Base-by-base conservation (phyloP, 805 yeast genomes). In the Saturnispora hagleri region DNA sequence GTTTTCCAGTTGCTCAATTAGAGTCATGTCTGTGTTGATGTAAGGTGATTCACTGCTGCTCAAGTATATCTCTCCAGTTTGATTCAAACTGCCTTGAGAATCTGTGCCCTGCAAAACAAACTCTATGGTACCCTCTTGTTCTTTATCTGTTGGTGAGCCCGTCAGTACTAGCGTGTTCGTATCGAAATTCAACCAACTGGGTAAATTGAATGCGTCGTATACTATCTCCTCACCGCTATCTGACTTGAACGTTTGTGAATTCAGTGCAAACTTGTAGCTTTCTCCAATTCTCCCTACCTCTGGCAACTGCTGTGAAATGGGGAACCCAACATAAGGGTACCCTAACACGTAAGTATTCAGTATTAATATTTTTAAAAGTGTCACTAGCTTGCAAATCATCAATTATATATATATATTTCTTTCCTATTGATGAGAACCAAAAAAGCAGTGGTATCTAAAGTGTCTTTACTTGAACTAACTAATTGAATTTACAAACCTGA, bases 231-330 rank as follows among this genome's bases (percentile, higher is more conserved):
- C 72, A 7, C 67, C 48, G 18, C 72, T 73, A 46, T 70, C 63
- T 1, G 80, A 73, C 48, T 71, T 62, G 65, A 78, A 89, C 2
- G 98, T 91, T 58, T 82, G 80, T 53, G 77, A 70, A 50, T 89
- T 82, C 42, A 91, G 68, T 36, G 82, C 74, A 67, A 87, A 91
- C 18, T 70, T 58, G 68, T 84, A 91, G 2, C 64, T 58, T 58
- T 79, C 73, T 53, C 79, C 79, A 15, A 80, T 78, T 53, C 95
- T 75, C 4, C 96, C 98, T 13, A 93, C 87, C 34, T 89, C 84
- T 5, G 98, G 98, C 22, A 82, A 74, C 69, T 91, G 99, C 63
- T 81, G 81, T 57, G 76, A 69, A 63, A 89, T 80, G n/a, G 96
- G 90, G 72, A 84, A 87, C 44, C 86, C 86, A 40, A 76, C 72